Conservation (phyloP, 805 yeast genomes). For the Wickerhamiella domercqiae region DNA sequence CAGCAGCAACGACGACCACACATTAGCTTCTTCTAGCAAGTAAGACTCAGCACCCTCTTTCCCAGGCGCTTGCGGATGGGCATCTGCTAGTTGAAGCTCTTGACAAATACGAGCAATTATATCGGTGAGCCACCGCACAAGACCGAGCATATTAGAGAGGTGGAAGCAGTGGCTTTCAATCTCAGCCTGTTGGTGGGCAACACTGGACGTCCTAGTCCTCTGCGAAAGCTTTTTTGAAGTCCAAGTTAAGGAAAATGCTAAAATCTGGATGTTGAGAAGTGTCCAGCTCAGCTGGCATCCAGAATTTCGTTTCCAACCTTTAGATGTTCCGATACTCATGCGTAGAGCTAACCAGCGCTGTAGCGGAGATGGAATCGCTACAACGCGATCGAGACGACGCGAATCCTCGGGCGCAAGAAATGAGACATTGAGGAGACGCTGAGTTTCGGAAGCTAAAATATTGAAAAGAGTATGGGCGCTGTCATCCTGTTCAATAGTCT, state of each 20-base stretch:
- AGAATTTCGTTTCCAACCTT: constrained; percentile 32
- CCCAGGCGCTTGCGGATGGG: constrained; percentile 5
- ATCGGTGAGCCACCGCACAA: constrained; percentile 75
- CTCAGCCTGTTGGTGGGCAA: constrained; percentile 30
- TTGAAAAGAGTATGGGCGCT: constrained; percentile 24
- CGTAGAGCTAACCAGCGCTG: constrained; percentile 61
- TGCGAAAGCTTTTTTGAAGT: constrained; percentile 32
- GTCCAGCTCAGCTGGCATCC: constrained; percentile 42
- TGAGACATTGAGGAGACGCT: constrained; percentile 58
- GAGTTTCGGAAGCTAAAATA: constrained; percentile 47
- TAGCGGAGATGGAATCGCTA: constrained; percentile 55
- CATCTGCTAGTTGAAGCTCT: constrained; percentile 31
- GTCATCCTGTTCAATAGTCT: constrained; percentile 14
- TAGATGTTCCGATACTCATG: constrained; percentile 40
- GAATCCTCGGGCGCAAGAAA: constrained; percentile 52
- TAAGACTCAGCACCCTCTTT: constrained; percentile 1
- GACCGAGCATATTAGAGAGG: constrained; percentile 37
- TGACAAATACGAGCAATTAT: constrained; percentile 57
- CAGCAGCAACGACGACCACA: constrained; percentile 23
- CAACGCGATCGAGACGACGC: constrained; percentile 49
- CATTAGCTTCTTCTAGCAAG: constrained; percentile 6
- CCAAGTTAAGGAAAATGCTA: constrained; percentile 59
- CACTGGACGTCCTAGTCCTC: constrained; percentile 9
- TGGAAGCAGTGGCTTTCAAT: constrained; percentile 19
- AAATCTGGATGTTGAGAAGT: constrained; percentile 49